Conservation (phyloP, 176 grass and related monocot species). For the Oryza longistaminata region DNA sequence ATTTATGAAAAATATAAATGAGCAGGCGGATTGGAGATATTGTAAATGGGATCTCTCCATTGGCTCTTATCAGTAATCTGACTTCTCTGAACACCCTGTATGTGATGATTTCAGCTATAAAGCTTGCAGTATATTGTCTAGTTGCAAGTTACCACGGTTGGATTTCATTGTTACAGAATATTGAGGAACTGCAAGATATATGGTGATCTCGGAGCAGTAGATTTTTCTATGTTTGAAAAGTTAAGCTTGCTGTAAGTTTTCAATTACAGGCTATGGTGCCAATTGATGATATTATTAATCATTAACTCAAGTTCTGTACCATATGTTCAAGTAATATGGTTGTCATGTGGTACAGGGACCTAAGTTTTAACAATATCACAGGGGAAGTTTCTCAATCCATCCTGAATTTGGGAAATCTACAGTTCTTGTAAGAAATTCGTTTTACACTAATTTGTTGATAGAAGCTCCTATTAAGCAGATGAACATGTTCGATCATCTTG, state of each 20-base stretch:
- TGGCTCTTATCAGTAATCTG: constrained; percentile 51
- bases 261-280: not conserved
- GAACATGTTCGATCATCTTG: too few relatives aligned
- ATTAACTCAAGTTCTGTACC: too few relatives aligned
- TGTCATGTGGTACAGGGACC: too few relatives aligned
- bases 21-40: constrained; percentile 54
- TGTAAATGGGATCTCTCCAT: constrained; percentile 39
- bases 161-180: constrained; percentile 34
- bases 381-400: too few relatives aligned
- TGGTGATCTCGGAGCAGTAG: constrained; percentile 35
- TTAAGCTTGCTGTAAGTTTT: constrained; percentile 25
- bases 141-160: not conserved
- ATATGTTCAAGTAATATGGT: too few relatives aligned
- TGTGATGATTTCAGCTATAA: not conserved
- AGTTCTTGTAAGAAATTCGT: too few relatives aligned
- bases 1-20: not conserved
- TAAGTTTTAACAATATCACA: too few relatives aligned
- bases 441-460: too few relatives aligned
- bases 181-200: constrained; percentile 58
- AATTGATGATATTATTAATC: too few relatives aligned
- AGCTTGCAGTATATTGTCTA: not conserved
- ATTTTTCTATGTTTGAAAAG: constrained; percentile 33
- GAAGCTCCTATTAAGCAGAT: too few relatives aligned
- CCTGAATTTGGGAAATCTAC: too few relatives aligned
- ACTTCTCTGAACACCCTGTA: constrained; percentile 48